Base-by-base conservation (phyloP, 768 basidiomycete genomes). In the Suillus hirtellus region DNA sequence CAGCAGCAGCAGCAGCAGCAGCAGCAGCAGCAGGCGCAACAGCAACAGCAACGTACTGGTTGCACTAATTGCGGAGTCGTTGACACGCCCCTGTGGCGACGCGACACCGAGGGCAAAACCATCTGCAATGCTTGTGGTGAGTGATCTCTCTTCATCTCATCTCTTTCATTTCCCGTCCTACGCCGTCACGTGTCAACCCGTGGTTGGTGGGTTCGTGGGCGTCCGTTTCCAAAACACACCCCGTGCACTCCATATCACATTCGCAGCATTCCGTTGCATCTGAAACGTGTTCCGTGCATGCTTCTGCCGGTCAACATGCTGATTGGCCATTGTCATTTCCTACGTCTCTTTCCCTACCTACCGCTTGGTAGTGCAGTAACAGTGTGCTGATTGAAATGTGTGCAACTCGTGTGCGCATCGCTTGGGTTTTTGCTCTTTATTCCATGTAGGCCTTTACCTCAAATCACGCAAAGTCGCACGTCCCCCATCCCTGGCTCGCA, bases 111-210 rank as follows among this genome's bases (percentile, higher is more conserved):
- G 69, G 93, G 93, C 63, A 92, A 89, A 75, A 84, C 88, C 56
- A 85, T 95, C 72, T 95, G 93, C 80, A 95, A 95, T 75, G 90
- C 91, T 59, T 95, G 93, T 76, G 93, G 93, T 94, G 74, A 84
- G 92, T 84, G 63, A 66, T 72, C 66, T 66, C 70, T 67, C 70
- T 72, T 71, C 70, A 71, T 72, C 71, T 69, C 71, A 75, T 76
- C 72, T 71, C 72, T 73, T 69, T 70, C 70, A 71, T 71, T 71
- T 68, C 76, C 70, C 65, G 67, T 70, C 66, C 67, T 70, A 69
- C 65, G 53, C 47, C 66, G 66, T 78, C 81, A 79, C 81, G 80
- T 82, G 81, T 77, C 65, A 58, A 59, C 63, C 59, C 70, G 54
- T 76, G 73, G 64, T 60, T 68, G 66, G 64, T 77, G 77, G 74